Evolutionary conservation across 768 basidiomycete genomes (phyloP), one percentile per base, ranked within the genome.

Genomic region (Termitomyces sp.): DNA sequence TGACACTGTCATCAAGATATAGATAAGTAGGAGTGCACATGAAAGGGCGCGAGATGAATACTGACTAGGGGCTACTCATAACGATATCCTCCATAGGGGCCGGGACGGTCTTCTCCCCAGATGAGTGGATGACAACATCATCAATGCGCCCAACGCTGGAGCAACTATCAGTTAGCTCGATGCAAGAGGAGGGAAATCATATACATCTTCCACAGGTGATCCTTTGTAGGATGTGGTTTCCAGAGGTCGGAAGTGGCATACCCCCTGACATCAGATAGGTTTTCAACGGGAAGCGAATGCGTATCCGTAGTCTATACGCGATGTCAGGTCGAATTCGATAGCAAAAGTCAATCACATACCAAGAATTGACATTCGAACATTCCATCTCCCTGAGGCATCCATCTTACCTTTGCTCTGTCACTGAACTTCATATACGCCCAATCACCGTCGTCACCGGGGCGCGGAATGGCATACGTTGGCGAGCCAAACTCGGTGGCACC

Each of bases 221-320:
- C 62, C 25, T 79, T 72, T n/a, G 70, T 73, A 0, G 80, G 75
- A 60, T 81, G 80, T 36, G 66, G 68, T 20, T 71, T 50, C 51
- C 73, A 77, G 5, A 77, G 60, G 60, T 80, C 79, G 8, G 71
- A 74, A 10, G 75, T 79, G 7, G 72, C 70, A 65, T 77, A 79
- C 3, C 77, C 79, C 20, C 61, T 64, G n/a, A 70, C 66, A 37
- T 76, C 74, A 3, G 65, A 61, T 5, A 79, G 31, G 52, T 80
- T 80, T 32, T 74, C 71, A 3, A 75, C 65, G 3, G 71, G 66
- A 0, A 70, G 61, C 14, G 66, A 64, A 59, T 75, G 71, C 4
- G 52, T 73, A 5, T 71, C 63, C 31, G 55, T 67, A 11, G 66
- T 66, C 77, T 77, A 40, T 17, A 54, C 48, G 8, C 34, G 25